phyloP scores from a whole-genome alignment of 1,284 basidiomycete species.

The Phylloporus gajari region DNA sequence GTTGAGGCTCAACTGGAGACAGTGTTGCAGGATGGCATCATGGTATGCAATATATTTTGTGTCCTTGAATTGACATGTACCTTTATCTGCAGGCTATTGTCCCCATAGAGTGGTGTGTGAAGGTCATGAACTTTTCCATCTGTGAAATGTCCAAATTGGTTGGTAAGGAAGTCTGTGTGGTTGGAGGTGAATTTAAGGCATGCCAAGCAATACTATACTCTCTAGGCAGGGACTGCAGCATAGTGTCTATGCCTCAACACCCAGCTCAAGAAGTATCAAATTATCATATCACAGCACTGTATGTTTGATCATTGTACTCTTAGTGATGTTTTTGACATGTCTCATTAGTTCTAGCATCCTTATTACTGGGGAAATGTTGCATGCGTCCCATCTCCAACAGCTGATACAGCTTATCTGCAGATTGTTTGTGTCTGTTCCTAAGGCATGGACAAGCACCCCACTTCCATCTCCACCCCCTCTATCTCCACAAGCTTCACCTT shows the following conservation, averaged over 20 bases:
- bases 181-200: slow-evolving; percentile 3
- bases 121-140: no score
- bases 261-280: background rate
- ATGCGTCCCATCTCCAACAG: background rate
- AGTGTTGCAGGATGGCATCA: no score
- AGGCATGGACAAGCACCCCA: background rate
- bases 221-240: background rate
- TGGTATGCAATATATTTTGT: no score
- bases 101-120: no score
- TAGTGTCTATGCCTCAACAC: background rate
- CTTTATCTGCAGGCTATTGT: no score
- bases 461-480: slow-evolving; percentile 2
- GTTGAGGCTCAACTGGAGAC: no score
- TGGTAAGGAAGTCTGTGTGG: slow-evolving; percentile 5
- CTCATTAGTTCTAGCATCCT: background rate
- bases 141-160: background rate
- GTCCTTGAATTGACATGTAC: no score
- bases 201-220: background rate
- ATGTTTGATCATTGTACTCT: background rate
- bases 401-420: background rate
- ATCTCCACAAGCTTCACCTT: background rate
- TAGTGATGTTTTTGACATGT: background rate
- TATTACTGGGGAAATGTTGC: slow-evolving; percentile 1
- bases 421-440: background rate
- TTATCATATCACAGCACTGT: background rate